Conservation (phyloP, 257 asterid species). For the Ophiorrhiza pumila region DNA sequence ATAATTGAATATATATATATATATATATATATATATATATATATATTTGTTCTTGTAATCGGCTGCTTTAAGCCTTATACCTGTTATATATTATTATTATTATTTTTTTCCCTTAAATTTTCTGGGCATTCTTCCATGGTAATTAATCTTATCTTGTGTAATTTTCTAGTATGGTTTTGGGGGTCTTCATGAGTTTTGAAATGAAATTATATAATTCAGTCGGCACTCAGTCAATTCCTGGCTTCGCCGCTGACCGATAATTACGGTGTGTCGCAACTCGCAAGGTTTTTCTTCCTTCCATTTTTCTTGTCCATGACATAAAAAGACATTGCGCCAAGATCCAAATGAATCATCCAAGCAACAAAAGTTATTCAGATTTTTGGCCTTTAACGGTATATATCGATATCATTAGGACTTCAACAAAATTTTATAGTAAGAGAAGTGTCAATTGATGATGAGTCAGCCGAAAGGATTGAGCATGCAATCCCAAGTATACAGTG, state of each 20-base stretch:
- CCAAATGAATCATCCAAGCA: conserved; percentile 21
- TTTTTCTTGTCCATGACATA: not conserved
- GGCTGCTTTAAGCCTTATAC: too few relatives aligned
- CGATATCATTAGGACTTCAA: not conserved
- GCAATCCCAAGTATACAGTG: conserved; percentile 8
- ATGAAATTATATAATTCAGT: not conserved
- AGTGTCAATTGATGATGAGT: conserved; percentile 20
- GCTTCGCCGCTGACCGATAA: conserved; percentile 5
- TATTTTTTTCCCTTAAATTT: too few relatives aligned
- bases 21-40: too few relatives aligned
- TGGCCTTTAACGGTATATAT: not conserved
- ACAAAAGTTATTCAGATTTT: not conserved
- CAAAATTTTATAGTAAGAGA: not conserved
- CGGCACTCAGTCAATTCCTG: not conserved
- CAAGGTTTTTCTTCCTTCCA: not conserved
- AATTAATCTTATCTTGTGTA: too few relatives aligned
- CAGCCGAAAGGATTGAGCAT: conserved; percentile 2
- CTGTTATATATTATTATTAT: too few relatives aligned
- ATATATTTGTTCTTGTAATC: too few relatives aligned
- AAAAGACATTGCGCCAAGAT: not conserved
- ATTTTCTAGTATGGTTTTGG: too few relatives aligned
- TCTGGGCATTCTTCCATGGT: too few relatives aligned
- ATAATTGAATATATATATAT: too few relatives aligned
- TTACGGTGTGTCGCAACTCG: not conserved
- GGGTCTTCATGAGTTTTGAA: too few relatives aligned